Evolutionary conservation across 805 yeast species (phyloP).

Genomic region (Hanseniaspora guilliermondii): DNA sequence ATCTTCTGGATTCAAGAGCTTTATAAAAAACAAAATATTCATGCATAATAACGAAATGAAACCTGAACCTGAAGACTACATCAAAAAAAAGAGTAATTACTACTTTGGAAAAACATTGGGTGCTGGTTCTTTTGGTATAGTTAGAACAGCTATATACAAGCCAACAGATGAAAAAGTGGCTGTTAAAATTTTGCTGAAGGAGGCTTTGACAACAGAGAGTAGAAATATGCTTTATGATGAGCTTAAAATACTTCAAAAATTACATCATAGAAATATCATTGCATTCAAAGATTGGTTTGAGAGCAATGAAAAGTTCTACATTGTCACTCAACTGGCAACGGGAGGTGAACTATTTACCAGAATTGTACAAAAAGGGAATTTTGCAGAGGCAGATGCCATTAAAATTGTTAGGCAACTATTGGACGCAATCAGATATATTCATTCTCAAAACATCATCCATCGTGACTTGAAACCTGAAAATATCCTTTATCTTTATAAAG

Average conservation of each 20-base stretch:
- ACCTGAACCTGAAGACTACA: conserved; percentile 45
- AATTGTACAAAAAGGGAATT: conserved; percentile 65
- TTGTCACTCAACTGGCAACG: conserved; percentile 86
- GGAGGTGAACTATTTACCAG: conserved; percentile 94
- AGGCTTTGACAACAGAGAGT: conserved; percentile 55
- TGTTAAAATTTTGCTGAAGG: conserved; percentile 74
- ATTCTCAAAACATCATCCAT: conserved; percentile 68
- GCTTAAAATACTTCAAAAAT: conserved; percentile 49
- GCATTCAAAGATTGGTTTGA: conserved; percentile 87
- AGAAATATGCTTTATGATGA: conserved; percentile 64
- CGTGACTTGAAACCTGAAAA: conserved; percentile 93
- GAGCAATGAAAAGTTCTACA: conserved; percentile 78
- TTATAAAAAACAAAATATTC: conserved; percentile 1
- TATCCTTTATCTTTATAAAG: conserved; percentile 51
- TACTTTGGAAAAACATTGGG: conserved; percentile 77
- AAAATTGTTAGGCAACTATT: conserved; percentile 59
- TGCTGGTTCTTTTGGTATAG: conserved; percentile 92
- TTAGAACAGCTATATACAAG: conserved; percentile 53
- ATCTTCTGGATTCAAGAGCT: background rate
- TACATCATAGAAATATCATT: conserved; percentile 80
- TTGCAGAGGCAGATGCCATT: conserved; percentile 82
- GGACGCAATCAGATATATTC: conserved; percentile 69
- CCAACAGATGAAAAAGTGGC: conserved; percentile 64
- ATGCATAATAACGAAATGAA: conserved; percentile 28
- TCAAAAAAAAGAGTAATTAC: conserved; percentile 49